These are phyloP conservation scores for Eutypella sp. DNA, from an alignment of 2,329 filamentous ascomycete genomes.

Conservation along the genomic window DNA sequence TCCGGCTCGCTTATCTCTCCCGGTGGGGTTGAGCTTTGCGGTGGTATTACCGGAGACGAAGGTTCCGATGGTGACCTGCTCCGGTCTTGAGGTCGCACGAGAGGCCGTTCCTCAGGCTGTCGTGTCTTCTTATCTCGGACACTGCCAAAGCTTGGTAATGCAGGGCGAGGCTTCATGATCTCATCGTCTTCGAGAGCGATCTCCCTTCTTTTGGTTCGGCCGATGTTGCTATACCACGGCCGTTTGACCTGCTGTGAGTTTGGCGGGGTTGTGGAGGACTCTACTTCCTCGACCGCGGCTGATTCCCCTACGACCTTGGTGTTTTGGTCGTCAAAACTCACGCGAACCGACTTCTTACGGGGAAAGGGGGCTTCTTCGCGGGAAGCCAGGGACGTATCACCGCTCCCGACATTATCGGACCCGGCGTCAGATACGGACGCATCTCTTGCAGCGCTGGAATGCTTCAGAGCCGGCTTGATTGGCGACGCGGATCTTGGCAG, in stretches of 20 bases:
- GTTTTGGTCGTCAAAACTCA: constrained; percentile 74
- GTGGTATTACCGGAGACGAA: constrained; percentile 22
- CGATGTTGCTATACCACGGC: constrained; percentile 48
- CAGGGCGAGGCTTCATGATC: constrained; percentile 69
- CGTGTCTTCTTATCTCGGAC: constrained; percentile 58
- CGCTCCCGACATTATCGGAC: constrained; percentile 37
- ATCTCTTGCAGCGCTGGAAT: constrained; percentile 50
- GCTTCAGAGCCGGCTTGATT: constrained; percentile 72
- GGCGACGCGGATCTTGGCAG: constrained; percentile 68
- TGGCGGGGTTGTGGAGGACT: constrained; percentile 33
- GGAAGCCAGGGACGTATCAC: constrained; percentile 20
- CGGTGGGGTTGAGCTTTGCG: constrained; percentile 16
- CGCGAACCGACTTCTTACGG: constrained; percentile 62
- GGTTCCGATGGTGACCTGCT: constrained; percentile 21
- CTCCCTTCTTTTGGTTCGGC: constrained; percentile 47
- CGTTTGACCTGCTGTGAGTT: constrained; percentile 39
- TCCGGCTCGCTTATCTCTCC: constrained; percentile 23
- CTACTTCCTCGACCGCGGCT: constrained; percentile 30
- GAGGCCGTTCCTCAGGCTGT: constrained; percentile 49
- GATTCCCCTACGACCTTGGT: constrained; percentile 50
- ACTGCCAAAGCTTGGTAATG: constrained; percentile 70
- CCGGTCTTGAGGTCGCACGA: constrained; percentile 49
- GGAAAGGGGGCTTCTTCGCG: constrained; percentile 32
- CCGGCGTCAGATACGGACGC: constrained; percentile 46
- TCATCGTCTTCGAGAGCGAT: constrained; percentile 54